Base-by-base conservation (phyloP, 2,329 filamentous ascomycete species). In the Nectriaceae sp. region DNA sequence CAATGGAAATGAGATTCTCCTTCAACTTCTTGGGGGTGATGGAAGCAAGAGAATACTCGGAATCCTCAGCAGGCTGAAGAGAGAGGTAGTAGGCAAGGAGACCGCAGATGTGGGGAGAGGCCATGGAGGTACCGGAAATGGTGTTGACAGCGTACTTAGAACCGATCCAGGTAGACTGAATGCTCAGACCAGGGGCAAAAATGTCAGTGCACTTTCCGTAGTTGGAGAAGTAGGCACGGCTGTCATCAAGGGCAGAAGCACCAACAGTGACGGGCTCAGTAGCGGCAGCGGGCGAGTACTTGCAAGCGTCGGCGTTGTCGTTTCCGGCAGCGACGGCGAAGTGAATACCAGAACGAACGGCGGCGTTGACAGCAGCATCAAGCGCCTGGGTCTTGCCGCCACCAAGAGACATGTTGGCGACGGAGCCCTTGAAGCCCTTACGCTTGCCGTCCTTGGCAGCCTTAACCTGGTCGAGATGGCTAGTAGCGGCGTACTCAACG, bases 221-320 rank as follows among this genome's bases (percentile, higher is more conserved):
- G 89, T 99, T 99, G 84, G 95, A 99, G 86, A 99, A 99, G 84
- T 97, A 99, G 59, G 94, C 94, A 75, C 94, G 93, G 80, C 90
- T 90, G 70, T 99, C 94, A 66, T 88, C 84, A 52, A 99, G 84
- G 62, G 90, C 94, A 39, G 91, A 96, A 60, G 94, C 94, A 74
- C 93, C 95, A 56, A 99, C 94, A 50, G 94, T 99, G 70, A 99
- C 84, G 60, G 94, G 92, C 67, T 95, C 90, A 65, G 84, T 80
- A 62, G 95, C 91, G 56, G 93, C 89, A 65, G 94, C 95, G 52
- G 94, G 94, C 35, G 94, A 99, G 84, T 97, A 99, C 80, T 94
- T 95, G 88, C 94, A 99, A 49, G 95, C 94, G 75, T 99, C 92
- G 57, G 93, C 90, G 68, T 99, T 97, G 77, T 99, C 95, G 71